Evolutionary conservation across 805 yeast species (phyloP).

Genomic region (Candida yuanshanica): DNA sequence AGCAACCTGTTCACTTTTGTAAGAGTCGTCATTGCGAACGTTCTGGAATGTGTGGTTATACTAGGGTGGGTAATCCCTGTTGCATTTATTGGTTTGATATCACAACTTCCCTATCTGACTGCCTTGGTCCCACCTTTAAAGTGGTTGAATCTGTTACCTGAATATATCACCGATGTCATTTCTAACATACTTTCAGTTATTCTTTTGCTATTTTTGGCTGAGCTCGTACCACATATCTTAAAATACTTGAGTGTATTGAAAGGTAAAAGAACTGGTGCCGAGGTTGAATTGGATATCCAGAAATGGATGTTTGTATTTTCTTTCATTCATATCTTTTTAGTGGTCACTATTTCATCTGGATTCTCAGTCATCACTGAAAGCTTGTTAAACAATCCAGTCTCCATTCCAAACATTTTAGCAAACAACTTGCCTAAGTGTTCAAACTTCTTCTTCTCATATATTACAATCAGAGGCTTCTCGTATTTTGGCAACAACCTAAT

Average conservation of each 20-base stretch:
- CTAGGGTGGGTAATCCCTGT: slow-evolving; percentile 79
- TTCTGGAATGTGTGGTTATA: slow-evolving; percentile 42
- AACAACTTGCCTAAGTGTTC: slow-evolving; percentile 80
- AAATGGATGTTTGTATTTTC: slow-evolving; percentile 72
- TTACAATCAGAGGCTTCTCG: slow-evolving; percentile 69
- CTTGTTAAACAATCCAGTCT: slow-evolving; percentile 61
- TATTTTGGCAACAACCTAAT: slow-evolving; percentile 69
- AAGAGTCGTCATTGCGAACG: slow-evolving; percentile 41
- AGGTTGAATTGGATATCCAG: slow-evolving; percentile 66
- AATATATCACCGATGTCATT: slow-evolving; percentile 43
- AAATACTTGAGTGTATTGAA: slow-evolving; percentile 47
- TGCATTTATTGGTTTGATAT: slow-evolving; percentile 67
- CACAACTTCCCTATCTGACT: slow-evolving; percentile 66
- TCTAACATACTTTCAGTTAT: slow-evolving; percentile 66
- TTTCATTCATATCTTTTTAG: slow-evolving; percentile 78
- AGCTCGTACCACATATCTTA: slow-evolving; percentile 54
- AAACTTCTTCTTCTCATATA: slow-evolving; percentile 75
- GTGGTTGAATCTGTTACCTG: slow-evolving; percentile 53
- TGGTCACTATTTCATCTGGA: slow-evolving; percentile 81
- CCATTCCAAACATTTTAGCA: slow-evolving; percentile 68
- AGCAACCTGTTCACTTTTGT: slow-evolving; percentile 32
- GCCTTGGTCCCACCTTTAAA: slow-evolving; percentile 53
- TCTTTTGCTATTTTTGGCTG: slow-evolving; percentile 56
- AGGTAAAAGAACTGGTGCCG: slow-evolving; percentile 56
- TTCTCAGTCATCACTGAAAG: slow-evolving; percentile 57